Conservation (phyloP, 2,329 filamentous ascomycete genomes). For the Periconia sp. region DNA sequence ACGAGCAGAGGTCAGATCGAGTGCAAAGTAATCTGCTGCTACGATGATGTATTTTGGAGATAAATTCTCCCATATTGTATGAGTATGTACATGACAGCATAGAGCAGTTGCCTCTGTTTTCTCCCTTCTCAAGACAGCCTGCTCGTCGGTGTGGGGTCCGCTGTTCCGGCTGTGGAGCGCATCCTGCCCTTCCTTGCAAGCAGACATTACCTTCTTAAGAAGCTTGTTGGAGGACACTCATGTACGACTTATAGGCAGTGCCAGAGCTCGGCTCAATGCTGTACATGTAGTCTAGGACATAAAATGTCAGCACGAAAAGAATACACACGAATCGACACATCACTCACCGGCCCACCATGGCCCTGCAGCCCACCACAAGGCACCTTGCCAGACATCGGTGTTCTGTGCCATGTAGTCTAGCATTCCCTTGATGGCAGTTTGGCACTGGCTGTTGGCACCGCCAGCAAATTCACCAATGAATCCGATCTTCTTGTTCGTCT, state of each 20-base stretch:
- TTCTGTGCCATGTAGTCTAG: slow-evolving; percentile 56
- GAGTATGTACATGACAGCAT: slow-evolving; percentile 1
- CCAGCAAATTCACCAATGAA: slow-evolving; percentile 63
- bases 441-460: slow-evolving; percentile 57
- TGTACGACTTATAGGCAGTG: slow-evolving; percentile 29
- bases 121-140: background rate
- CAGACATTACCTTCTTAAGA: slow-evolving; percentile 1
- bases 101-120: background rate
- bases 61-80: background rate
- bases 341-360: slow-evolving; percentile 53
- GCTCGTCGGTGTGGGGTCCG: background rate
- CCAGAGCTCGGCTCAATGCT: slow-evolving; percentile 58
- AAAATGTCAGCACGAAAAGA: background rate
- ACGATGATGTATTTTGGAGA: background rate
- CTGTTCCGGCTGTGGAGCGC: background rate
- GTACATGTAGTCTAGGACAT: slow-evolving; percentile 49
- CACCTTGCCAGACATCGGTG: slow-evolving; percentile 60
- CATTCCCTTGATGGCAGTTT: slow-evolving; percentile 58
- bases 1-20: slow-evolving; percentile 42
- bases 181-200: background rate
- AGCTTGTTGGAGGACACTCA: slow-evolving; percentile 14
- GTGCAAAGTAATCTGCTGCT: slow-evolving; percentile 25
- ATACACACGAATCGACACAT: background rate
- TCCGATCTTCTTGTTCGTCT: slow-evolving; percentile 58
- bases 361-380: slow-evolving; percentile 62